Evolutionary conservation across 352 stramenopile species (phyloP).

Genomic region (Pythium aristosporum): DNA sequence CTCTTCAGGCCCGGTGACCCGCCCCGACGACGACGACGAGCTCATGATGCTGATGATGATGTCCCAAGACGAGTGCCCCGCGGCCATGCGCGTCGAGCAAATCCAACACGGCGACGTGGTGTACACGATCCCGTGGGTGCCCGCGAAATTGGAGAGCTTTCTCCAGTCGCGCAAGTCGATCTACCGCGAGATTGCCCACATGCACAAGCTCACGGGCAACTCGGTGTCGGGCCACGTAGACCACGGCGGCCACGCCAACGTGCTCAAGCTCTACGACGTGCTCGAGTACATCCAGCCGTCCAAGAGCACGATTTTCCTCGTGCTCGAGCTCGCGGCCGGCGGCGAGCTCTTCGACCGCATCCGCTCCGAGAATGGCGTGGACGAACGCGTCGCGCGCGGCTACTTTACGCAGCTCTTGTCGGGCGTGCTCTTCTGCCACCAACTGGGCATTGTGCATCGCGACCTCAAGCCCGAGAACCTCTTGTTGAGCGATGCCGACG

Average conservation of each 20-base stretch:
- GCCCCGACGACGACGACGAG: slow-evolving; percentile 32
- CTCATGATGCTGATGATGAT: slow-evolving; percentile 35
- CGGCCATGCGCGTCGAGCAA: slow-evolving; percentile 10
- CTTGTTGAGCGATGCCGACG: slow-evolving; percentile 86
- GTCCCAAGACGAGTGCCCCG: slow-evolving; percentile 18
- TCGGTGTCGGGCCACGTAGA: slow-evolving; percentile 68
- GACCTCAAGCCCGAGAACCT: slow-evolving; percentile 90
- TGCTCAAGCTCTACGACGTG: slow-evolving; percentile 96
- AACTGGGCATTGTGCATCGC: slow-evolving; percentile 87
- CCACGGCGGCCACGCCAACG: slow-evolving; percentile 90
- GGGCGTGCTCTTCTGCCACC: slow-evolving; percentile 90
- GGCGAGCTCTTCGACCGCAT: slow-evolving; percentile 95
- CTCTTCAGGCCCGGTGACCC: background rate
- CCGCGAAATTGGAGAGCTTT: slow-evolving; percentile 94
- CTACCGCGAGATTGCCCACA: slow-evolving; percentile 95
- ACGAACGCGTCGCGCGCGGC: slow-evolving; percentile 73
- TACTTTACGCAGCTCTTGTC: slow-evolving; percentile 91
- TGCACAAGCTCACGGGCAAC: slow-evolving; percentile 90
- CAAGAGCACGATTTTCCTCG: slow-evolving; percentile 93
- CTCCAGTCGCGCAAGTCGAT: slow-evolving; percentile 90
- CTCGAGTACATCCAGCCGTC: slow-evolving; percentile 94
- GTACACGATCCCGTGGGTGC: slow-evolving; percentile 82
- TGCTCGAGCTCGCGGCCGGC: slow-evolving; percentile 89
- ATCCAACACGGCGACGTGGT: slow-evolving; percentile 37
- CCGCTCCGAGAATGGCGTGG: slow-evolving; percentile 75